Evolutionary conservation across 495 filamentous ascomycete genomes (phyloP).

Genomic region (Staphylotrichum longicolle): DNA sequence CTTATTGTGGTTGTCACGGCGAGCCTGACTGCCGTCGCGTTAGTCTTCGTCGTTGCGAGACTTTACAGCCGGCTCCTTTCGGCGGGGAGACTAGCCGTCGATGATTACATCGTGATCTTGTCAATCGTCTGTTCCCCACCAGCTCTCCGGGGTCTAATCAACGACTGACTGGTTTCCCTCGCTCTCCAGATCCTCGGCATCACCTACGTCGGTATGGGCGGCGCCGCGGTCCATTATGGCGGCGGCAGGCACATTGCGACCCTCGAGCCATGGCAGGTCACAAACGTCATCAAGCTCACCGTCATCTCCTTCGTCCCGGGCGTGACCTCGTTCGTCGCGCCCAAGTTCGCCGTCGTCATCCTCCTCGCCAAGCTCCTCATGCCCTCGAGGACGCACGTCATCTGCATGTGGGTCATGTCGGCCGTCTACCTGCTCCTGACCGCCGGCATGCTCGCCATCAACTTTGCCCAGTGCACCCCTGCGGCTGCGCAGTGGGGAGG

Average conservation of each 20-base stretch:
- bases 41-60: too few relatives aligned
- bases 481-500: conserved; percentile 26
- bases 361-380: conserved; percentile 27
- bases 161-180: too few relatives aligned
- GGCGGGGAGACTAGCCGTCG: too few relatives aligned
- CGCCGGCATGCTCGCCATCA: conserved; percentile 26
- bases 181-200: conserved; percentile 17
- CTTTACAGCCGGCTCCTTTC: too few relatives aligned
- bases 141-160: too few relatives aligned
- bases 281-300: conserved; percentile 20
- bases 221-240: conserved; percentile 20
- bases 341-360: conserved; percentile 32
- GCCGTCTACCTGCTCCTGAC: conserved; percentile 18
- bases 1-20: too few relatives aligned
- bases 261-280: conserved; percentile 15
- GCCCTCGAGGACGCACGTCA: conserved; percentile 17
- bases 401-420: conserved; percentile 26
- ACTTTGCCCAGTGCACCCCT: conserved; percentile 31
- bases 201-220: conserved; percentile 20
- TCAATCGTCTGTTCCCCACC: too few relatives aligned
- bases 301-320: conserved; percentile 30
- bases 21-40: too few relatives aligned
- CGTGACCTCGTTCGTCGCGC: conserved; percentile 25
- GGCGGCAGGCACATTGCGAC: conserved; percentile 24
- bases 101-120: too few relatives aligned